Percentiles rank a stretch among this genome's conserved stretches.
Evolutionary conservation across 306 rosid genomes (phyloP).

Genomic region (Pterocarpus santalinus): DNA sequence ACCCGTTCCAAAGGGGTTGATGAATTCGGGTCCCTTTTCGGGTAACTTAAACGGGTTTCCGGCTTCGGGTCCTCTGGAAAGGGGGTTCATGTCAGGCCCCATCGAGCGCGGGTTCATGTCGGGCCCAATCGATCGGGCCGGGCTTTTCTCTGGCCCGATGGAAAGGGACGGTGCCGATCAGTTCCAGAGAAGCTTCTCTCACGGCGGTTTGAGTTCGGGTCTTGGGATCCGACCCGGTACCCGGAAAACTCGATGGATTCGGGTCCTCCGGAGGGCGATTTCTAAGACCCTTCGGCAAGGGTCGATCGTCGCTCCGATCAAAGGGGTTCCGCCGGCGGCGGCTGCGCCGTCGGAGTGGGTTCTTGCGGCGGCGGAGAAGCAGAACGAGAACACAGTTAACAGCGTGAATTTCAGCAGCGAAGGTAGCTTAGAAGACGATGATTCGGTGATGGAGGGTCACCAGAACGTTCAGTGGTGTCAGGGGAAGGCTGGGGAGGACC

Average conservation of each 20-base stretch:
- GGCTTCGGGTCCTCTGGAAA: constrained; percentile 81
- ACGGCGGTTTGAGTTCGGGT: constrained; percentile 65
- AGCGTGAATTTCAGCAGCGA: constrained; percentile 92
- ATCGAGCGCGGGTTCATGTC: constrained; percentile 98
- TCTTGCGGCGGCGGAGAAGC: constrained; percentile 55
- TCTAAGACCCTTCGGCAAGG: constrained; percentile 78
- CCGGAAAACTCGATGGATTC: constrained; percentile 65
- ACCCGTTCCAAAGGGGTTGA: constrained; percentile 74
- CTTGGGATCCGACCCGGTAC: constrained; percentile 61
- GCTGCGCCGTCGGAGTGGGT: constrained; percentile 85
- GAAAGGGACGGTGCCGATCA: constrained; percentile 70
- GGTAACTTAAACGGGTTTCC: constrained; percentile 63
- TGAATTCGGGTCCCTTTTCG: constrained; percentile 78
- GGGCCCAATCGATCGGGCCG: constrained; percentile 87
- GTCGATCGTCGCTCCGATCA: constrained; percentile 82
- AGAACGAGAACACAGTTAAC: constrained; percentile 83
- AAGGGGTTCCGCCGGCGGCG: constrained; percentile 62
- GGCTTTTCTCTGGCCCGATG: constrained; percentile 86
- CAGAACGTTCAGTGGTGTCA: constrained; percentile 99
- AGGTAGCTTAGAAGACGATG: constrained; percentile 88
- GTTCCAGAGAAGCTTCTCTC: constrained; percentile 89
- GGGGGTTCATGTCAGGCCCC: constrained; percentile 95
- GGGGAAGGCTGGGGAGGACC: constrained; percentile 98
- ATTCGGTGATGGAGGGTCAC: constrained; percentile 60
- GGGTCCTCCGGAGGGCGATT: constrained; percentile 69